Evolutionary conservation across 2,329 filamentous ascomycete genomes (phyloP).

Genomic region (Aspergillus eucalypticola): DNA sequence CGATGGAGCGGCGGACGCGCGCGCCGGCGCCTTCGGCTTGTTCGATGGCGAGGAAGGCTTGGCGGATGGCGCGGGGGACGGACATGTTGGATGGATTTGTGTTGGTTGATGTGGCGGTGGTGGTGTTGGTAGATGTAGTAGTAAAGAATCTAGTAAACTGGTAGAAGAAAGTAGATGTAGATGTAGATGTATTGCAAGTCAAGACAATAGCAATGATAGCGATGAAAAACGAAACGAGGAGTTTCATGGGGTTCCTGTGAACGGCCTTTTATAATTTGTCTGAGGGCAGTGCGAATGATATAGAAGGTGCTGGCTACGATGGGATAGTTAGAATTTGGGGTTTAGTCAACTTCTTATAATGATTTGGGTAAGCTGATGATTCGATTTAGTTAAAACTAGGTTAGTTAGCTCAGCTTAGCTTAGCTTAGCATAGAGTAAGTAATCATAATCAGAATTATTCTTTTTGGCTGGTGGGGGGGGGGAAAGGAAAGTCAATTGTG

Average conservation of each 20-base stretch:
- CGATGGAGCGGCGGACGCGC: constrained; percentile 81
- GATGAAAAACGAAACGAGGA: constrained; percentile 39
- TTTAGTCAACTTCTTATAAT: constrained; percentile 32
- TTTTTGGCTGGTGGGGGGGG: neutral
- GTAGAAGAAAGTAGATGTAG: too few relatives aligned
- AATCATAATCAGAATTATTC: neutral
- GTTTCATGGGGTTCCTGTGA: constrained; percentile 31
- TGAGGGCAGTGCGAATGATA: constrained; percentile 20
- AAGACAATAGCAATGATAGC: constrained; percentile 37
- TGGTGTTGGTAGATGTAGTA: constrained; percentile 14
- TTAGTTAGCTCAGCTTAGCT: too few relatives aligned
- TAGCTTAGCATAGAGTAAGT: too few relatives aligned
- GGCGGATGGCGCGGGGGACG: constrained; percentile 72
- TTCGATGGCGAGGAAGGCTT: constrained; percentile 80
- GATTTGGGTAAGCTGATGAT: constrained; percentile 6
- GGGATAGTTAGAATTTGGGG: too few relatives aligned
- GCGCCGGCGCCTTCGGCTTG: constrained; percentile 88
- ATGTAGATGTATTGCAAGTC: constrained; percentile 7
- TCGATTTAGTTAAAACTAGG: too few relatives aligned
- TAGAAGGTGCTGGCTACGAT: constrained; percentile 21
- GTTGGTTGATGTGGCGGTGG: constrained; percentile 33
- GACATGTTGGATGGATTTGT: constrained; percentile 56
- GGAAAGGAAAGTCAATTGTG: neutral
- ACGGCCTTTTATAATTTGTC: constrained; percentile 30
- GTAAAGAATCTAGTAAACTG: constrained; percentile 7